Conservation (phyloP, 2,329 filamentous ascomycete species). For the Chaetomiaceae sp. region DNA sequence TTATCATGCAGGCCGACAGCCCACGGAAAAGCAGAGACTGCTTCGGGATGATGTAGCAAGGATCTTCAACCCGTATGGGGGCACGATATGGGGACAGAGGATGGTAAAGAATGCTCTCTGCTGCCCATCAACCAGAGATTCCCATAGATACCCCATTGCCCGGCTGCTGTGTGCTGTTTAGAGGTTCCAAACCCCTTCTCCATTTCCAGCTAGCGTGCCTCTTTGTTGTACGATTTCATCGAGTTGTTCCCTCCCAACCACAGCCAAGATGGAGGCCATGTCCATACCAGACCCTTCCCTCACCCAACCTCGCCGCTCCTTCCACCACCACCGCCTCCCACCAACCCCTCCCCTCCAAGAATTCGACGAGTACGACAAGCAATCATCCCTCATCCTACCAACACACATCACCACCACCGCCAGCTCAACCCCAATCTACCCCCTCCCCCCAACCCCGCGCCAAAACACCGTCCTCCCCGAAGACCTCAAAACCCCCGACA, state of each 20-base stretch:
- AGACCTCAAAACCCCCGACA: slow-evolving; percentile 79
- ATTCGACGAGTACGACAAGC: slow-evolving; percentile 12
- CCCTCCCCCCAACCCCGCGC: slow-evolving; percentile 63
- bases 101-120: background rate
- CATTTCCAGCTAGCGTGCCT: background rate
- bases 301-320: background rate
- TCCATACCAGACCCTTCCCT: background rate
- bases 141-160: too few relatives aligned
- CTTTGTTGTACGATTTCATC: background rate
- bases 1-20: slow-evolving; percentile 11
- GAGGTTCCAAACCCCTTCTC: background rate
- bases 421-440: slow-evolving; percentile 39
- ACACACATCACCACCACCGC: background rate
- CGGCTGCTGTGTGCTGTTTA: too few relatives aligned
- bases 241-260: background rate
- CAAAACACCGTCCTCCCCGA: slow-evolving; percentile 63
- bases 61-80: background rate
- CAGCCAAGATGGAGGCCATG: slow-evolving; percentile 9
- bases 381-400: background rate
- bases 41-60: background rate
- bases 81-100: background rate
- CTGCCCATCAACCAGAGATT: too few relatives aligned
- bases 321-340: background rate
- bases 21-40: slow-evolving; percentile 13
- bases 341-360: slow-evolving; percentile 13